phyloP scores from a whole-genome alignment of 306 rosid species.

The Gynostemma pentaphyllum region DNA sequence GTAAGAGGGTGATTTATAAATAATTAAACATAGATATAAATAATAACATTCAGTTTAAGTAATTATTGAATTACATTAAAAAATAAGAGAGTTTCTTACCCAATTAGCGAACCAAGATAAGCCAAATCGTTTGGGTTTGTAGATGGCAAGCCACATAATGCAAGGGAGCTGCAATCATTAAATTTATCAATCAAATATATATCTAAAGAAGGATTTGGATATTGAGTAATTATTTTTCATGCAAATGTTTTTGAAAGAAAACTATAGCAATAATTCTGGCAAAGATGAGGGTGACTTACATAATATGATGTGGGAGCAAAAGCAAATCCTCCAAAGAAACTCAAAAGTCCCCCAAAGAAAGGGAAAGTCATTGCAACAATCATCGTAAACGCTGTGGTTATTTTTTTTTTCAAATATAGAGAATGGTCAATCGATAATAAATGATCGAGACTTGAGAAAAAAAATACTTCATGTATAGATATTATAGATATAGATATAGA shows the following conservation, averaged over 20 bases:
- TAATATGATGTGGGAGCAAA: slow-evolving; percentile 32
- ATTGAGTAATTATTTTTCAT: neutral
- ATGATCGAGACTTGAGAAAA: too few species aligned
- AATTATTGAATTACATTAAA: too few species aligned
- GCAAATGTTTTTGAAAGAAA: too few species aligned
- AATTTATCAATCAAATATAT: neutral
- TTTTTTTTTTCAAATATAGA: neutral
- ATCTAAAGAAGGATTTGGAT: neutral
- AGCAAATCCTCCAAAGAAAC: slow-evolving; percentile 37
- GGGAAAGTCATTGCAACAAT: slow-evolving; percentile 23
- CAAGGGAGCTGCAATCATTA: slow-evolving; percentile 40
- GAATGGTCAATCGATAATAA: neutral
- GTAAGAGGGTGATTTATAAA: too few species aligned
- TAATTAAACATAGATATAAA: neutral
- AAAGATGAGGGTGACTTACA: slow-evolving; percentile 6
- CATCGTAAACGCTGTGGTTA: slow-evolving; percentile 22
- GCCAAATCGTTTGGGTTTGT: slow-evolving; percentile 22
- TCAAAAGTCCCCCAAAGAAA: slow-evolving; percentile 34
- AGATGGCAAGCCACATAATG: slow-evolving; percentile 29
- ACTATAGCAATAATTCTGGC: neutral
- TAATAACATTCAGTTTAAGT: neutral
- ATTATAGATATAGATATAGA: neutral
- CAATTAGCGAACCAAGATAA: slow-evolving; percentile 29
- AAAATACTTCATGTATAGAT: neutral
- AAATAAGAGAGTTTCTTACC: slow-evolving; percentile 2